These are phyloP conservation scores for Vitrella brassicaformis DNA, from an alignment of 73 alveolate species.

Conservation along the genomic window DNA sequence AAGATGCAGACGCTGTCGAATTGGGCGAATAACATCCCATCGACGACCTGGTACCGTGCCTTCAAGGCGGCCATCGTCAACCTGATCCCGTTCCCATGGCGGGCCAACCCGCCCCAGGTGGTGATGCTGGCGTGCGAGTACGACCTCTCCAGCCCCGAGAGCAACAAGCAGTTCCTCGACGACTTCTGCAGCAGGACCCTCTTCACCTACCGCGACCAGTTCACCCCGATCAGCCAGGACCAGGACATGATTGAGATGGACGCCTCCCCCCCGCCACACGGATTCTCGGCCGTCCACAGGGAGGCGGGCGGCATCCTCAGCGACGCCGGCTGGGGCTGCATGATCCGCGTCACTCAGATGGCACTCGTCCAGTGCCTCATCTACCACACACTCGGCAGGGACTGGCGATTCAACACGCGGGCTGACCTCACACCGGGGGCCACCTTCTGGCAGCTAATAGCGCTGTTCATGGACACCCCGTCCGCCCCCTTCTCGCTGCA, in stretches of 20 bases:
- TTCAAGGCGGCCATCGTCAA: background rate
- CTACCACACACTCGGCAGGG: background rate
- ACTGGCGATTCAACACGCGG: background rate
- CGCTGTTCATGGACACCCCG: background rate
- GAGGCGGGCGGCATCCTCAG: background rate
- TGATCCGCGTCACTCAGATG: background rate
- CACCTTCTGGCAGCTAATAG: background rate
- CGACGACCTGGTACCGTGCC: too few species aligned
- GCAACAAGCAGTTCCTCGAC: background rate
- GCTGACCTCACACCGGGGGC: background rate
- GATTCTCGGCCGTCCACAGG: background rate
- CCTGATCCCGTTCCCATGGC: background rate
- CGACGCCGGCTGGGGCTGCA: constrained; percentile 1
- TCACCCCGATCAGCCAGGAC: background rate
- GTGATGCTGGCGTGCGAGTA: background rate
- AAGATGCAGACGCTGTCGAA: too few species aligned
- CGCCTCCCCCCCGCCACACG: background rate
- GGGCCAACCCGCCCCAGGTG: background rate
- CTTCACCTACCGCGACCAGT: background rate
- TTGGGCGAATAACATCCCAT: too few species aligned
- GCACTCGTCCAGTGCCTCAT: background rate
- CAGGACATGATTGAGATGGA: too few species aligned
- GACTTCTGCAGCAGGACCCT: background rate
- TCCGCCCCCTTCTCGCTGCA: background rate
- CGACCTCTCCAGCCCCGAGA: background rate